phyloP scores from a whole-genome alignment of 2,329 filamentous ascomycete genomes.

The Purpureocillium takamizusanense region DNA sequence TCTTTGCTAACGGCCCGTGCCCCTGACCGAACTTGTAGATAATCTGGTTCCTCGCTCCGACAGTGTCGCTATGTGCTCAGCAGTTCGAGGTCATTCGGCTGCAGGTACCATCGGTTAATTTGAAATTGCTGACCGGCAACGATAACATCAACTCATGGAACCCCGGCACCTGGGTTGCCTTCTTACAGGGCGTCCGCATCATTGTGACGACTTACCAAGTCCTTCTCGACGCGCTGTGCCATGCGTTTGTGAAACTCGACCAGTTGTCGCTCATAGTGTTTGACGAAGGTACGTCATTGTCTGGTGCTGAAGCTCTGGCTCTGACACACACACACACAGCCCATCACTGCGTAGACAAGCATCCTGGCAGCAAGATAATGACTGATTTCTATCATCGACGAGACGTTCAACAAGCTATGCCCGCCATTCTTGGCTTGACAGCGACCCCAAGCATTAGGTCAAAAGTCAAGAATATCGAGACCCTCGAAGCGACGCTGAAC shows the following conservation, averaged over 20 bases:
- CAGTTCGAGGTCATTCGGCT: conserved; percentile 51
- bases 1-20: not conserved
- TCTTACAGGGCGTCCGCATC: conserved; percentile 57
- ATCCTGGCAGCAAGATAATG: conserved; percentile 66
- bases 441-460: conserved; percentile 67
- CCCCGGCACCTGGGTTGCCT: conserved; percentile 55
- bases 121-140: conserved; percentile 55
- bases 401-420: conserved; percentile 31
- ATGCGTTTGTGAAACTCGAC: conserved; percentile 62
- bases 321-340: conserved; percentile 27
- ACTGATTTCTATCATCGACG: conserved; percentile 54
- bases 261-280: conserved; percentile 64
- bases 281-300: conserved; percentile 59
- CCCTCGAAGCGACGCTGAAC: conserved; percentile 62
- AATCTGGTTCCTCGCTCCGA: conserved; percentile 68
- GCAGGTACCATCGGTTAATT: conserved; percentile 50
- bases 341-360: conserved; percentile 61
- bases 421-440: conserved; percentile 68
- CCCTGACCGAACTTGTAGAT: conserved; percentile 44
- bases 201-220: conserved; percentile 72
- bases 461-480: conserved; percentile 42
- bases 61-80: conserved; percentile 57
- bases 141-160: conserved; percentile 70
- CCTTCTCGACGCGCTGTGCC: conserved; percentile 62
- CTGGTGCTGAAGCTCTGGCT: conserved; percentile 3